Percentiles rank a stretch among this genome's conserved stretches.
These are phyloP conservation scores for Pulicaria dysenterica DNA, from an alignment of 129 eudicot species.

Conservation along the genomic window DNA sequence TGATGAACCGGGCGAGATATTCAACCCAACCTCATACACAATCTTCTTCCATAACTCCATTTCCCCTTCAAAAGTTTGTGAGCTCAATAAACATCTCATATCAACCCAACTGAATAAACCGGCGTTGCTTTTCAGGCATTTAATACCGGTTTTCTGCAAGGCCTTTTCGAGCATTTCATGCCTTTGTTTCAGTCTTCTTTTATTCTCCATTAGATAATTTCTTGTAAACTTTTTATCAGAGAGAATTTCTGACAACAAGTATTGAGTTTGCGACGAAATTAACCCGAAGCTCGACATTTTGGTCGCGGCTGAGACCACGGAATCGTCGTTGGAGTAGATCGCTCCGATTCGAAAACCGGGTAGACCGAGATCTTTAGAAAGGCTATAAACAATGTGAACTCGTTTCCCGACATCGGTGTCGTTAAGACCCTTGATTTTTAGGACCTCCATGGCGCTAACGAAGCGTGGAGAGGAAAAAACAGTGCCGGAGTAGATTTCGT, in stretches of 20 bases:
- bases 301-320: slow-evolving; percentile 76
- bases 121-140: slow-evolving; percentile 70
- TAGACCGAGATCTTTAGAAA: slow-evolving; percentile 84
- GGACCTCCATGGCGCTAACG: slow-evolving; percentile 68
- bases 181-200: slow-evolving; percentile 57
- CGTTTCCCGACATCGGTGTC: slow-evolving; percentile 46
- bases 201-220: slow-evolving; percentile 55
- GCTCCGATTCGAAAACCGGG: slow-evolving; percentile 92
- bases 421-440: slow-evolving; percentile 32
- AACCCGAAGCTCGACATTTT: slow-evolving; percentile 94
- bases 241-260: slow-evolving; percentile 65
- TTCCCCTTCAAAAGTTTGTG: slow-evolving; percentile 73
- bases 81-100: slow-evolving; percentile 71
- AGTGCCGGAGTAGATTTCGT: slow-evolving; percentile 91
- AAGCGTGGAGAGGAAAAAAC: slow-evolving; percentile 62
- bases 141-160: slow-evolving; percentile 53
- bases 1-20: slow-evolving; percentile 91
- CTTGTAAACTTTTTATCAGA: slow-evolving; percentile 69
- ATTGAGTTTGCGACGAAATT: slow-evolving; percentile 86
- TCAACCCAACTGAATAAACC: slow-evolving; percentile 95
- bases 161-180: slow-evolving; percentile 63
- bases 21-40: slow-evolving; percentile 81
- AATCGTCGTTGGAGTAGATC: slow-evolving; percentile 64
- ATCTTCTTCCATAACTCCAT: slow-evolving; percentile 91
- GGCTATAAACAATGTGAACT: slow-evolving; percentile 80